phyloP scores from a whole-genome alignment of 306 rosid species.

The Cicer yamashitae region DNA sequence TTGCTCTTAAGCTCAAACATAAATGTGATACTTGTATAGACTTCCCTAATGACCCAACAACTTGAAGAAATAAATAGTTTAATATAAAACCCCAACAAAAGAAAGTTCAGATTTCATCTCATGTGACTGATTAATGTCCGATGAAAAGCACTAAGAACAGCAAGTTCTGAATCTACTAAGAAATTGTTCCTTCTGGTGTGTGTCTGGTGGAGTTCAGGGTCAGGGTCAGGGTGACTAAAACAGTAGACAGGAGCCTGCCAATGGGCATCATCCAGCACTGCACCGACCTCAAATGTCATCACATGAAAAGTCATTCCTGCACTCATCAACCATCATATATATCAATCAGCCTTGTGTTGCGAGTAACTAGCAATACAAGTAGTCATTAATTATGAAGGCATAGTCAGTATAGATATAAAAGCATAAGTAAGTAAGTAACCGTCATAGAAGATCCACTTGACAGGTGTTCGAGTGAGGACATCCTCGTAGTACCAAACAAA shows the following conservation, averaged over 20 bases:
- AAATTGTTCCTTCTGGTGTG: background rate
- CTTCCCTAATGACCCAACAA: too few relatives aligned
- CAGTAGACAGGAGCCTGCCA: slow-evolving; percentile 97
- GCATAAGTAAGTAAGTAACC: slow-evolving; percentile 45
- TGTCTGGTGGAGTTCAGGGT: too few relatives aligned
- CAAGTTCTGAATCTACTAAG: slow-evolving; percentile 3
- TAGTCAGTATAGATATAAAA: background rate
- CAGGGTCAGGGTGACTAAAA: slow-evolving; percentile 44
- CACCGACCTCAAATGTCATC: slow-evolving; percentile 94
- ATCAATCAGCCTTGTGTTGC: background rate
- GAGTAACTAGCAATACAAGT: background rate
- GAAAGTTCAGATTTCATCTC: background rate
- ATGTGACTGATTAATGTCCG: slow-evolving; percentile 33
- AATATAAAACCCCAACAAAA: background rate
- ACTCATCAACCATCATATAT: slow-evolving; percentile 11
- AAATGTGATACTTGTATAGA: too few relatives aligned
- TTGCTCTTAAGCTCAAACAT: too few relatives aligned
- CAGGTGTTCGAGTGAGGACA: slow-evolving; percentile 73
- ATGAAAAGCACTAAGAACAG: slow-evolving; percentile 1
- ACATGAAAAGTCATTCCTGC: slow-evolving; percentile 77
- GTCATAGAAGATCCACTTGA: slow-evolving; percentile 70
- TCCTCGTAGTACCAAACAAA: slow-evolving; percentile 80
- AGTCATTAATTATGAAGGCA: background rate
- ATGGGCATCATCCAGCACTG: slow-evolving; percentile 70
- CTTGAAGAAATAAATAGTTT: background rate